Percentiles rank a stretch among this genome's conserved stretches.
phyloP scores from a whole-genome alignment of 352 stramenopile genomes.

The Aphanomyces stellatus region DNA sequence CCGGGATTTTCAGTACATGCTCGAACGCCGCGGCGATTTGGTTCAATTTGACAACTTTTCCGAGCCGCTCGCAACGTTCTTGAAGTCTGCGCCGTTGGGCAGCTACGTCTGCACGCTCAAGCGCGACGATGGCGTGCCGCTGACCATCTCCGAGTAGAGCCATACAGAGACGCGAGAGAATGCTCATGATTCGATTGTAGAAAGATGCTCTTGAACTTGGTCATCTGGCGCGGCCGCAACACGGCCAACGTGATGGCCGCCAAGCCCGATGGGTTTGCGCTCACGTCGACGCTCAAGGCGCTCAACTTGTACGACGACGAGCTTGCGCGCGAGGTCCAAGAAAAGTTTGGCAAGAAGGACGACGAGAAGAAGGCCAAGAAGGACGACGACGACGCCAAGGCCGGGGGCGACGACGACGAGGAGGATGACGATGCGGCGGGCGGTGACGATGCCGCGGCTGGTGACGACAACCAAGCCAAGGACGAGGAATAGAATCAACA shows the following conservation, averaged over 20 bases:
- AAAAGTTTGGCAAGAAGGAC: background rate
- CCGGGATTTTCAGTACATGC: constrained; percentile 78
- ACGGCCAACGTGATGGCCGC: constrained; percentile 81
- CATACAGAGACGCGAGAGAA: background rate
- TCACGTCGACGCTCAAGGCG: constrained; percentile 78
- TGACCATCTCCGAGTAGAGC: constrained; percentile 14
- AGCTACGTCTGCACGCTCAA: constrained; percentile 72
- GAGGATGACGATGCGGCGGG: background rate
- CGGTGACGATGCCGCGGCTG: background rate
- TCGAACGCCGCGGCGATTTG: constrained; percentile 73
- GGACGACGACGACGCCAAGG: background rate
- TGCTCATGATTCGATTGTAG: constrained; percentile 25
- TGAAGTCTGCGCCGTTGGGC: constrained; percentile 53
- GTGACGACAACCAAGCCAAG: background rate
- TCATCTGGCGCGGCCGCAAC: constrained; percentile 78
- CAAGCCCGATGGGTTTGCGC: constrained; percentile 66
- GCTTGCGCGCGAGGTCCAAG: background rate
- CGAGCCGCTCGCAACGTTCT: constrained; percentile 31
- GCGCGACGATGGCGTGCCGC: constrained; percentile 25
- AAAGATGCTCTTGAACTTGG: constrained; percentile 74
- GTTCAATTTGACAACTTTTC: constrained; percentile 81
- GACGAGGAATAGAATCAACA: background rate
- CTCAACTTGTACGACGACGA: constrained; percentile 57
- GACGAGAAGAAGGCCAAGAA: background rate
- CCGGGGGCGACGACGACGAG: background rate